Percentiles rank a stretch among this genome's conserved stretches.
These are phyloP conservation scores for Penicillium nordicum DNA, from an alignment of 2,329 filamentous ascomycete species.

Conservation along the genomic window DNA sequence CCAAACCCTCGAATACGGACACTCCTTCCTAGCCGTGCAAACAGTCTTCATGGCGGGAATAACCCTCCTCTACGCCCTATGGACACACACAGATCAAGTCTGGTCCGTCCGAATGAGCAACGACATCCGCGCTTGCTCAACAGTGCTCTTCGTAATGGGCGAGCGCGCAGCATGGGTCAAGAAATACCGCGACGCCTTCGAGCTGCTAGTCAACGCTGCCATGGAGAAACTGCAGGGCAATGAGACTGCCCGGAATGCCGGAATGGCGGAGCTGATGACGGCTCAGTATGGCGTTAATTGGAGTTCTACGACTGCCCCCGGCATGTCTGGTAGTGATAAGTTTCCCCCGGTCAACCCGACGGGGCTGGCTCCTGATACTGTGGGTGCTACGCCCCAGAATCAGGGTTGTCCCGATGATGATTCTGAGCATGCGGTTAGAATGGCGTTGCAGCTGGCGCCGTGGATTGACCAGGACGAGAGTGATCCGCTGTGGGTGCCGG, in stretches of 20 bases:
- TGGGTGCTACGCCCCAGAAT: not conserved
- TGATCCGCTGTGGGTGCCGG: constrained; percentile 39
- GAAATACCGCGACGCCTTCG: constrained; percentile 49
- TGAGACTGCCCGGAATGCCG: constrained; percentile 32
- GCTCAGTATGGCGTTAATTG: constrained; percentile 30
- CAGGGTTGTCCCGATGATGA: constrained; percentile 22
- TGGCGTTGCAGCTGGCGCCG: constrained; percentile 39
- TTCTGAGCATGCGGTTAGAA: constrained; percentile 34
- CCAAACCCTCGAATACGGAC: constrained; percentile 39
- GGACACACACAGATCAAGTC: constrained; percentile 45
- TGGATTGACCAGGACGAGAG: constrained; percentile 40
- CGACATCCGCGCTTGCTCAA: constrained; percentile 49
- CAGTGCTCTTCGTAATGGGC: constrained; percentile 50
- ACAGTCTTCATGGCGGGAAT: constrained; percentile 41
- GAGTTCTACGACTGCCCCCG: constrained; percentile 10
- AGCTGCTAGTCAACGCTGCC: constrained; percentile 46
- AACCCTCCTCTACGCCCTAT: constrained; percentile 37
- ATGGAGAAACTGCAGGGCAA: constrained; percentile 47
- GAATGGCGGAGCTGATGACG: constrained; percentile 42
- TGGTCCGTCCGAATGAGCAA: constrained; percentile 51
- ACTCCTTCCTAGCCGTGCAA: constrained; percentile 40
- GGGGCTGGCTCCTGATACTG: constrained; percentile 12
- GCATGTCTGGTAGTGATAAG: constrained; percentile 18
- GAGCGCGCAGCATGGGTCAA: constrained; percentile 50
- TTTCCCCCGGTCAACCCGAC: constrained; percentile 10